Conservation (phyloP, 768 basidiomycete species). For the Cystofilobasidium bisporidii region DNA sequence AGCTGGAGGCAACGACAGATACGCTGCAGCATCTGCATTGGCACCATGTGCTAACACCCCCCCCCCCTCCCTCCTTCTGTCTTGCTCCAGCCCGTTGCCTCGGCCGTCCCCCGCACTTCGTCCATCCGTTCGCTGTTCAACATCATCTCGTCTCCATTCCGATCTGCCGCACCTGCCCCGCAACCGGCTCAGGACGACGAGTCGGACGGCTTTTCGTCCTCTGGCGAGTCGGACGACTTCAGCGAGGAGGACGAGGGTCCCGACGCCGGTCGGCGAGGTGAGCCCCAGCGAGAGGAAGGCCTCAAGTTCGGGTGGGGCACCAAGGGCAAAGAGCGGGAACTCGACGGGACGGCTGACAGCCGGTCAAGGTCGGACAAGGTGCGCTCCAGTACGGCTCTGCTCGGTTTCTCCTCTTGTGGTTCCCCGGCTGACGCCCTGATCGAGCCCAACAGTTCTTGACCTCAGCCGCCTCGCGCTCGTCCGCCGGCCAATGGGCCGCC, state of each 20-base stretch:
- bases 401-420: not conserved
- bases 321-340: not conserved
- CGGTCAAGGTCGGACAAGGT: constrained; percentile 1
- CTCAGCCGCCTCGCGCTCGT: not conserved
- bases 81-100: not conserved
- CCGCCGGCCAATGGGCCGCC: not conserved
- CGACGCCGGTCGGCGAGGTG: not conserved
- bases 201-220: not conserved
- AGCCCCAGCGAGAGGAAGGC: not conserved
- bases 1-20: too few relatives aligned
- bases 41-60: too few relatives aligned
- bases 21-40: too few relatives aligned
- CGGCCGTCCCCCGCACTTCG: constrained; percentile 15
- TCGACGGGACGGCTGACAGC: not conserved
- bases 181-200: not conserved
- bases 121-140: constrained; percentile 28
- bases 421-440: not conserved
- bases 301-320: not conserved
- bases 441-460: not conserved
- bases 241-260: not conserved
- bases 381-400: too few relatives aligned
- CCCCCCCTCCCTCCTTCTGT: not conserved
- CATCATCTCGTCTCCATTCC: constrained; percentile 24
- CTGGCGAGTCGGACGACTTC: not conserved
- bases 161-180: constrained; percentile 8